phyloP scores from a whole-genome alignment of 78 protist genomes.

The Dictyostelium intermedium region DNA sequence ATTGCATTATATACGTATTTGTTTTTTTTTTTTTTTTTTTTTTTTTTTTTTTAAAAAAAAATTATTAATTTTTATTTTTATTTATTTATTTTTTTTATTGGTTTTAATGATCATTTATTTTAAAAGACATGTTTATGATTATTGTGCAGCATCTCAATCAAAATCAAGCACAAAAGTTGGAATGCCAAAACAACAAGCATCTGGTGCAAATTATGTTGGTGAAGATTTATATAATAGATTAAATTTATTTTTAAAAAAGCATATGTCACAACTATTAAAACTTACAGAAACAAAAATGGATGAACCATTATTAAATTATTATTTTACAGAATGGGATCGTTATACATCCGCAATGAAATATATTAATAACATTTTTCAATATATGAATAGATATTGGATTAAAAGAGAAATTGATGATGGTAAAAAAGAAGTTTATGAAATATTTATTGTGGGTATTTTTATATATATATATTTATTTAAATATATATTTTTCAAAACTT shows the following conservation, averaged over 20 bases:
- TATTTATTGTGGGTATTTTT: slow-evolving; percentile 51
- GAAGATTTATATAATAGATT: slow-evolving; percentile 79
- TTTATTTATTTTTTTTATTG: not conserved
- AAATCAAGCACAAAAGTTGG: slow-evolving; percentile 9
- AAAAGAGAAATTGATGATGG: slow-evolving; percentile 85
- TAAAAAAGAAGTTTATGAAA: slow-evolving; percentile 79
- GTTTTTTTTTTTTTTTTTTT: not conserved
- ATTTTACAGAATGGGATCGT: slow-evolving; percentile 82
- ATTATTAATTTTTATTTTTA: not conserved
- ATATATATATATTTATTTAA: not conserved
- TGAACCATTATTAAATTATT: slow-evolving; percentile 69
- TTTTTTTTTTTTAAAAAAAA: not conserved
- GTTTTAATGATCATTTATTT: not conserved
- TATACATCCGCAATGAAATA: slow-evolving; percentile 81
- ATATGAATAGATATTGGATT: slow-evolving; percentile 89
- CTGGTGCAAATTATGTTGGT: slow-evolving; percentile 87
- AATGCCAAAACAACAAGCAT: slow-evolving; percentile 19
- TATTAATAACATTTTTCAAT: slow-evolving; percentile 80
- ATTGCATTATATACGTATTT: slow-evolving; percentile 86
- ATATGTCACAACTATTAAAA: slow-evolving; percentile 76
- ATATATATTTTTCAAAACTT: not conserved
- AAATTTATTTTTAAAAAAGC: slow-evolving; percentile 44
- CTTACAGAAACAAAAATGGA: slow-evolving; percentile 71
- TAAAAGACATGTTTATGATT: slow-evolving; percentile 77
- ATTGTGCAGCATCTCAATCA: slow-evolving; percentile 85